Evolutionary conservation across 352 stramenopile genomes (phyloP).

Genomic region (Thalassiosira sp.): DNA sequence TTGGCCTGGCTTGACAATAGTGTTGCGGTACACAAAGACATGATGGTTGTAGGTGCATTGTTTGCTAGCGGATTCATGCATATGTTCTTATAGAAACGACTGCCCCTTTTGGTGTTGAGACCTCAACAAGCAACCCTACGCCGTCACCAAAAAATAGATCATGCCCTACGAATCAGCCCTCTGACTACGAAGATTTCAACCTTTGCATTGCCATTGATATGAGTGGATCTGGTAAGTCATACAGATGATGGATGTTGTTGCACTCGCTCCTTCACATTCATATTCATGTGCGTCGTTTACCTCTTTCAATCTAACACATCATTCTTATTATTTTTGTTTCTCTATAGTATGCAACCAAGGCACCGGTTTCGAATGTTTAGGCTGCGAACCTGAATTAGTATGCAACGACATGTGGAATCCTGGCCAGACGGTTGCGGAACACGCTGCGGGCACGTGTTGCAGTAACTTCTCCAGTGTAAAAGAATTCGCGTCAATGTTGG

Average conservation of each 20-base stretch:
- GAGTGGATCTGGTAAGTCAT: slow-evolving; percentile 35
- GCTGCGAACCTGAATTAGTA: slow-evolving; percentile 17
- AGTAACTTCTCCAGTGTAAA: slow-evolving; percentile 42
- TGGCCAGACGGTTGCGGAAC: not conserved
- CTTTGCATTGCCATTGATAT: slow-evolving; percentile 51
- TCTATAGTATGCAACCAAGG: slow-evolving; percentile 31
- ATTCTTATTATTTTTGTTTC: not conserved
- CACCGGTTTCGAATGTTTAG: slow-evolving; percentile 39
- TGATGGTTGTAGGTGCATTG: too few species aligned
- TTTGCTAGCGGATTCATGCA: too few species aligned
- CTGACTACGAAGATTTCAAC: slow-evolving; percentile 30
- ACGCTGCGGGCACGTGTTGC: too few species aligned
- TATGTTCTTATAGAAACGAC: too few species aligned
- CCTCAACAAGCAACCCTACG: too few species aligned
- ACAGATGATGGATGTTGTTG: too few species aligned
- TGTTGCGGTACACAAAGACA: too few species aligned
- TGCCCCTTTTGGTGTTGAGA: too few species aligned
- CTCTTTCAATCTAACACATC: not conserved
- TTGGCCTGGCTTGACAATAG: too few species aligned
- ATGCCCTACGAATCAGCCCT: too few species aligned
- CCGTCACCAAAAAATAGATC: too few species aligned
- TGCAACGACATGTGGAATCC: slow-evolving; percentile 34
- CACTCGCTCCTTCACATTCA: not conserved
- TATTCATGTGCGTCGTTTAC: not conserved
- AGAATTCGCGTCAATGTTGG: slow-evolving; percentile 30